Evolutionary conservation across 371 early-diverging fungal species (phyloP).

Genomic region (Mucor ambiguus): DNA sequence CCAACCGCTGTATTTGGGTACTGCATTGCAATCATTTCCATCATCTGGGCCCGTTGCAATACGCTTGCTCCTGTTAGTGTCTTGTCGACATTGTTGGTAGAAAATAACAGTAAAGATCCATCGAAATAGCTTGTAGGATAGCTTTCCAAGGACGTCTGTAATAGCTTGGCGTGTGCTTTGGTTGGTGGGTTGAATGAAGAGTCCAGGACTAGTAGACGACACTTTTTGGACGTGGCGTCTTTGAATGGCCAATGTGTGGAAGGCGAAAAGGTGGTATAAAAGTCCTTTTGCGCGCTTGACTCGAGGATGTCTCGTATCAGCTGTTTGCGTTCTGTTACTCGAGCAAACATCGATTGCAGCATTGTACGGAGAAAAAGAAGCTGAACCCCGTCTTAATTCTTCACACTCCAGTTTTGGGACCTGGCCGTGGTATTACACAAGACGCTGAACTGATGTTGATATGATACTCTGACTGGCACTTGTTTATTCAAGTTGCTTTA

Average conservation of each 20-base stretch:
- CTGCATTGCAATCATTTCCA: conserved; percentile 48
- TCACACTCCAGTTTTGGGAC: background rate
- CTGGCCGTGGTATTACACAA: background rate
- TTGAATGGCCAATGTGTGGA: conserved; percentile 1
- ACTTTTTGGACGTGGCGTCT: background rate
- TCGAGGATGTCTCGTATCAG: background rate
- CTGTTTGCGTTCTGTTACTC: background rate
- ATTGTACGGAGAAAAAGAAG: background rate
- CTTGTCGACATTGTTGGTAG: conserved; percentile 65
- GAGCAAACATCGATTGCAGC: background rate
- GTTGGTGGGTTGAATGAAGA: conserved; percentile 75
- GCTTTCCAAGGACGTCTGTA: conserved; percentile 28
- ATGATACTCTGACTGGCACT: background rate
- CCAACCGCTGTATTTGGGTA: conserved; percentile 43
- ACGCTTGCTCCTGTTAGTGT: conserved; percentile 50
- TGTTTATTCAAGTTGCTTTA: background rate
- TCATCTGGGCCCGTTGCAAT: conserved; percentile 55
- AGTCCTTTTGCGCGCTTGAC: background rate
- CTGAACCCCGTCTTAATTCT: background rate
- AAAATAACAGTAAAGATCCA: conserved; percentile 52
- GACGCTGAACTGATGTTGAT: no score
- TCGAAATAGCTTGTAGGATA: conserved; percentile 39
- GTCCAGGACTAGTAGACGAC: conserved; percentile 53
- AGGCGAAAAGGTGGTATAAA: conserved; percentile 16
- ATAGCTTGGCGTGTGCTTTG: conserved; percentile 55